These are phyloP conservation scores for Trichoderma atrobrunneum DNA, from an alignment of 2,329 filamentous ascomycete species.

Conservation along the genomic window DNA sequence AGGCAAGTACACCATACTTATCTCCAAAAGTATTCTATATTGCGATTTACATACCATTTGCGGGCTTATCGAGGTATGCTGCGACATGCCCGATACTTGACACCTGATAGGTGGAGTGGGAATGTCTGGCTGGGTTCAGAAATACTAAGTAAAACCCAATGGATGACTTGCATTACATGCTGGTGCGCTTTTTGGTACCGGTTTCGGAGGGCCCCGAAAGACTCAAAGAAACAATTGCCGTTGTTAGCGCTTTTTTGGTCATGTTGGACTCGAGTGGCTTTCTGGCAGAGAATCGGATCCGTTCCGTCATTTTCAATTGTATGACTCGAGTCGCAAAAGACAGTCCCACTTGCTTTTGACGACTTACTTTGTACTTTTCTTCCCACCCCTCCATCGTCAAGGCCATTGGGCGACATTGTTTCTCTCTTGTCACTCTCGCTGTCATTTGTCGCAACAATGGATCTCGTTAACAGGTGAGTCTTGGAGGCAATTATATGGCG, in stretches of 20 bases:
- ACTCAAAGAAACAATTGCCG: not conserved
- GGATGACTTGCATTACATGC: not conserved
- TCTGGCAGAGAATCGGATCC: not conserved
- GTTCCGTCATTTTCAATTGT: not conserved
- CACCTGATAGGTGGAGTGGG: not conserved
- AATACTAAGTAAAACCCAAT: not conserved
- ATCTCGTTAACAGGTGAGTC: conserved; percentile 60
- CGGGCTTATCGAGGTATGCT: not conserved
- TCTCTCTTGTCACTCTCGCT: not conserved
- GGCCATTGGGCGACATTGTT: not conserved
- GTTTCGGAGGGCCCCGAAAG: not conserved
- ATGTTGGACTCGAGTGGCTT: not conserved
- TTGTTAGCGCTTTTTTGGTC: not conserved
- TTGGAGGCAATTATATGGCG: not conserved
- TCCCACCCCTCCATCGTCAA: not conserved
- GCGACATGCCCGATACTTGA: not conserved
- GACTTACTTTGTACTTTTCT: not conserved
- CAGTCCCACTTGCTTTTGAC: not conserved
- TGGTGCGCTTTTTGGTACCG: not conserved
- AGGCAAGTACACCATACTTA: not conserved
- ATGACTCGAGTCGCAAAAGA: not conserved
- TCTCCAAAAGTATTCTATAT: not conserved
- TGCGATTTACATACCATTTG: not conserved
- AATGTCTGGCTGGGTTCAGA: not conserved
- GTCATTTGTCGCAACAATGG: conserved; percentile 40